phyloP scores from a whole-genome alignment of 768 basidiomycete genomes.

The Phlegmacium glaucopus region DNA sequence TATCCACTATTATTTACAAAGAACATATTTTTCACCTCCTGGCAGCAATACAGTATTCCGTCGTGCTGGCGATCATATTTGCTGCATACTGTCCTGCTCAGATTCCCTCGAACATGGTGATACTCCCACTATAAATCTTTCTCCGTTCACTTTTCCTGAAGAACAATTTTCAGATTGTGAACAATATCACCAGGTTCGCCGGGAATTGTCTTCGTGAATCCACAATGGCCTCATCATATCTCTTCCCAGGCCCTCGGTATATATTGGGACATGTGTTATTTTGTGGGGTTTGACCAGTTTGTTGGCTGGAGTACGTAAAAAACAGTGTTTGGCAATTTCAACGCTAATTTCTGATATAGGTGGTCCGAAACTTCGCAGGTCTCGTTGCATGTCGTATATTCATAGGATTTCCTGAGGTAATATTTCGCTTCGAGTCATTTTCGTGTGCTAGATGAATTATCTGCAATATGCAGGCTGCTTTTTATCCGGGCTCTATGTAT shows the following conservation, averaged over 20 bases:
- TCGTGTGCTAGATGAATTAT: background rate
- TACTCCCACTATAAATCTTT: background rate
- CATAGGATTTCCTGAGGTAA: constrained; percentile 53
- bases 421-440: no score
- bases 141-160: constrained; percentile 1
- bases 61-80: constrained; percentile 9
- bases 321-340: constrained; percentile 6
- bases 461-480: constrained; percentile 36
- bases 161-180: constrained; percentile 37
- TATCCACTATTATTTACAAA: constrained; percentile 29
- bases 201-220: background rate
- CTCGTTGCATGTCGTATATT: constrained; percentile 53
- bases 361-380: constrained; percentile 47
- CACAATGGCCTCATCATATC: no score
- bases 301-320: constrained; percentile 45
- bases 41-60: constrained; percentile 17
- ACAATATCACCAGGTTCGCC: constrained; percentile 42
- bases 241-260: constrained; percentile 45
- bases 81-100: constrained; percentile 58
- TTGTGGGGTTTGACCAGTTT: constrained; percentile 57
- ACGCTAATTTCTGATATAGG: constrained; percentile 24
- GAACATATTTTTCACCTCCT: background rate
- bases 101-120: constrained; percentile 63
- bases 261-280: constrained; percentile 53
- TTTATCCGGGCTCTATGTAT: constrained; percentile 52